phyloP scores from a whole-genome alignment of 176 grass and related monocot genomes.

The Bromus sterilis region DNA sequence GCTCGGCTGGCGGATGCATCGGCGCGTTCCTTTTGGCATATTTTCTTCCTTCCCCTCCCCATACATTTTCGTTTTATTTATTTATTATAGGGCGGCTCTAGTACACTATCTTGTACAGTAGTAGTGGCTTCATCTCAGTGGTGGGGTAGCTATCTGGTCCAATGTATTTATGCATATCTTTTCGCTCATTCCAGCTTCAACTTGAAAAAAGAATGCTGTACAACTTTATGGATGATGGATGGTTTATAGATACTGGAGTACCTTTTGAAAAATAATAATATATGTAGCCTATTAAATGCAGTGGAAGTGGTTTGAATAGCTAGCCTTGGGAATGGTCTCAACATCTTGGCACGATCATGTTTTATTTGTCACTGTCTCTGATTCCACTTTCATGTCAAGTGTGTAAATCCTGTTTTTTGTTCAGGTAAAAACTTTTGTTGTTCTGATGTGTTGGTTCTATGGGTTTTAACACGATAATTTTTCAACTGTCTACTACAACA shows the following conservation, averaged over 20 bases:
- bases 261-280: background rate
- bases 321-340: background rate
- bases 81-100: background rate
- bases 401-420: background rate
- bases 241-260: background rate
- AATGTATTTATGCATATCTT: background rate
- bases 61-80: background rate
- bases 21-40: background rate
- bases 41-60: background rate
- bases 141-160: constrained; percentile 21
- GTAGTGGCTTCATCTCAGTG: background rate
- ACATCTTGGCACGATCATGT: background rate
- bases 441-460: too few relatives aligned
- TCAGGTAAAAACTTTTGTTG: too few relatives aligned
- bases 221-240: background rate
- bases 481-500: too few relatives aligned
- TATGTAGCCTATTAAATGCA: background rate
- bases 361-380: background rate
- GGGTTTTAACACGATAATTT: too few relatives aligned
- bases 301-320: background rate
- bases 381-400: background rate
- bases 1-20: background rate
- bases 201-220: constrained; percentile 2
- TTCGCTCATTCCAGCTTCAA: background rate
- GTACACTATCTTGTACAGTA: background rate